Evolutionary conservation across 129 eudicot species (phyloP).

Genomic region (Centaurea solstitialis): DNA sequence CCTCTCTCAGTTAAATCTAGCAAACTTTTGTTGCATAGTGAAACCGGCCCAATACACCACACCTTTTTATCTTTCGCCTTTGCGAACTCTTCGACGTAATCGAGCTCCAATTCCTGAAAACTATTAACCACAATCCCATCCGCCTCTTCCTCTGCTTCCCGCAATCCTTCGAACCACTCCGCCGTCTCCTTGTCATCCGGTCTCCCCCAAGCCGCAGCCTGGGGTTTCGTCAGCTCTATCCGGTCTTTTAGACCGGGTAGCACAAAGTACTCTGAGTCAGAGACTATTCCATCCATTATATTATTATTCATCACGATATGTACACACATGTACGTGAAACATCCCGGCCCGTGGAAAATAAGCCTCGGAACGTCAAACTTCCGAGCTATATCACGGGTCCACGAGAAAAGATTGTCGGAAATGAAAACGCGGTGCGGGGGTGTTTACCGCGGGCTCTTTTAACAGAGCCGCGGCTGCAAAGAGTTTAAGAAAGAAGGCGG

Average conservation of each 20-base stretch:
- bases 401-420: slow-evolving; percentile 33
- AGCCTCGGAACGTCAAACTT: slow-evolving; percentile 42
- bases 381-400: slow-evolving; percentile 33
- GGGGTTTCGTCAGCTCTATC: slow-evolving; percentile 35
- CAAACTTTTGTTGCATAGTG: slow-evolving; percentile 38
- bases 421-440: too few species aligned
- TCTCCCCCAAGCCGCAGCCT: slow-evolving; percentile 16
- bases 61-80: slow-evolving; percentile 27
- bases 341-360: slow-evolving; percentile 52
- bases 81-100: slow-evolving; percentile 37
- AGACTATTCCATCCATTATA: slow-evolving; percentile 10
- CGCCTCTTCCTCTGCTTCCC: slow-evolving; percentile 18
- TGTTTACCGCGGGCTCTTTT: slow-evolving; percentile 28
- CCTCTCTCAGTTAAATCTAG: slow-evolving; percentile 56
- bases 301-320: slow-evolving; percentile 15
- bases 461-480: background rate
- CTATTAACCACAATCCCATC: slow-evolving; percentile 47
- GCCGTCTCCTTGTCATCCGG: background rate
- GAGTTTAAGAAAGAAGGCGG: background rate
- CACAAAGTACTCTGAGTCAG: slow-evolving; percentile 32
- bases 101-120: slow-evolving; percentile 52
- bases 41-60: slow-evolving; percentile 70
- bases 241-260: slow-evolving; percentile 41
- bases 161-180: background rate
- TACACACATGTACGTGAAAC: slow-evolving; percentile 34